These are phyloP conservation scores for Dactylellina drechsleri DNA, from an alignment of 2,329 filamentous ascomycete genomes.

Conservation along the genomic window DNA sequence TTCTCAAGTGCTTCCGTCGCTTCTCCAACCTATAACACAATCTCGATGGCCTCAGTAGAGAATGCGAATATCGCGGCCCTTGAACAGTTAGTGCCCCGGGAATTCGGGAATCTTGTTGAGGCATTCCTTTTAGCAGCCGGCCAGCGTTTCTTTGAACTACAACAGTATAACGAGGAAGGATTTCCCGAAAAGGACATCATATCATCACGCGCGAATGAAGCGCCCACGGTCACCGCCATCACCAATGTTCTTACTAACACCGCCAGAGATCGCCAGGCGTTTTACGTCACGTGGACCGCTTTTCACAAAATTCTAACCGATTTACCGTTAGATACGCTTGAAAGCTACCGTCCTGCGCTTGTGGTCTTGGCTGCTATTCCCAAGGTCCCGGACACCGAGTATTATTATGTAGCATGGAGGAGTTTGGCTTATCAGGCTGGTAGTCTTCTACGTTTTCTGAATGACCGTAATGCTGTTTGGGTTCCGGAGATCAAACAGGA, in stretches of 20 bases:
- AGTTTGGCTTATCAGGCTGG: not conserved
- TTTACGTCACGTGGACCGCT: not conserved
- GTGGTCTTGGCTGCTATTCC: not conserved
- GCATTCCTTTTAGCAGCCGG: not conserved
- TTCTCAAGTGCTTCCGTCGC: no score
- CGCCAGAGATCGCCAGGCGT: not conserved
- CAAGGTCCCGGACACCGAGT: not conserved
- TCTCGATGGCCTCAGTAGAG: not conserved
- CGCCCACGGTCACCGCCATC: slow-evolving; percentile 11
- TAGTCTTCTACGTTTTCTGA: slow-evolving; percentile 13
- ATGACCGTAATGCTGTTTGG: slow-evolving; percentile 15
- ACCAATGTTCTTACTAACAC: not conserved
- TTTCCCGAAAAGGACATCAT: not conserved
- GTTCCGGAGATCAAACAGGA: slow-evolving; percentile 5
- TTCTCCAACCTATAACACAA: no score
- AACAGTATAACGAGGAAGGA: not conserved
- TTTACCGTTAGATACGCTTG: slow-evolving; percentile 8
- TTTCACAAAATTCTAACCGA: slow-evolving; percentile 9
- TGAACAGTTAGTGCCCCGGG: not conserved
- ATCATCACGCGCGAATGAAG: not conserved
- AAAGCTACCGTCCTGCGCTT: not conserved
- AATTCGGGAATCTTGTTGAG: not conserved
- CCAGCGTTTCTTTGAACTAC: not conserved
- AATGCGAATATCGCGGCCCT: not conserved
- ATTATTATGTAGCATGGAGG: not conserved